Evolutionary conservation across 441 rosid genomes (phyloP), one percentile per base, ranked within the genome.

Genomic region (Populus hybrid): DNA sequence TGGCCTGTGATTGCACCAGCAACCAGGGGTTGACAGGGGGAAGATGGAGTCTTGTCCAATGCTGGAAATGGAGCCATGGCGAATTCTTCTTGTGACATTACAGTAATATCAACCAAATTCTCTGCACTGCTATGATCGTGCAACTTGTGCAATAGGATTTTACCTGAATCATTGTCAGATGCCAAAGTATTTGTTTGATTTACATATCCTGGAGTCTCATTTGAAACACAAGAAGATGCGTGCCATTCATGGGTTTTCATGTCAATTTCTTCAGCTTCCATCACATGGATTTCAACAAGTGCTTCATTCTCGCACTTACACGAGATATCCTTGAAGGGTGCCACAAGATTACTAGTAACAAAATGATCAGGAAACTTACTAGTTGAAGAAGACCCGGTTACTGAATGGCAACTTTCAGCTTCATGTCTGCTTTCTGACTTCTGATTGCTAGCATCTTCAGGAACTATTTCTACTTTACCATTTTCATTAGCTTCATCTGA

Each of bases 81-180:
- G 72, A 71, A 78, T 66, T 81, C 82, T 59, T 76, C 82, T 14
- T 63, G 77, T 42, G 79, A 70, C 73, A 74, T 69, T 46, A 79
- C 67, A 18, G 64, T 7, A 24, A 72, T 70, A 34, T 82, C 77
- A 76, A 34, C 34, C 18, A 35, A 72, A 24, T 67, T 54, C 61
- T 6, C n/a, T 18, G 61, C 7, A 54, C 21, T 18, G 61, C 21
- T 54, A 54, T 18, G 8, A 18, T 54, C 61, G 61, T 54, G 61
- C n/a, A 18, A 9, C 61, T 54, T 54, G 61, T 54, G n/a, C 59
- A 50, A 4, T 16, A 2, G 21, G 21, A 54, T 16, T 54, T 54
- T 6, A 16, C 61, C n/a, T 18, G 21, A 54, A 18, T 63, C 77
- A 70, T 75, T 8, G 64, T 54, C 73, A 70, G 78, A 30, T 10